Percentiles rank a stretch among this genome's conserved stretches.
These are phyloP conservation scores for Camellia japonica DNA, from an alignment of 148 eudicot genomes.

Conservation along the genomic window DNA sequence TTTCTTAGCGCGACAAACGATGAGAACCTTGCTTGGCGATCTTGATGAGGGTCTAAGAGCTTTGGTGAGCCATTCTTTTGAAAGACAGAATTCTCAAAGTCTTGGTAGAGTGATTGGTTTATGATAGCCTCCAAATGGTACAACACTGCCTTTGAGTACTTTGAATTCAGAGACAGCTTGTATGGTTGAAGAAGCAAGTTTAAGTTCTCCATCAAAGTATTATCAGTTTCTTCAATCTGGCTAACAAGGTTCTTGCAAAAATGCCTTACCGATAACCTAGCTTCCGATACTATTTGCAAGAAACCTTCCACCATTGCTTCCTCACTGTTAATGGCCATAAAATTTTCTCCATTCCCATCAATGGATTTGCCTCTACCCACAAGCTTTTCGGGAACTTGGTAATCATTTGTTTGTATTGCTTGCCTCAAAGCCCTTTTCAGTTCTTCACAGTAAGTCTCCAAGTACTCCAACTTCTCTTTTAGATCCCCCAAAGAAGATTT, in stretches of 20 bases:
- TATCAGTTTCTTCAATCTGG: constrained; percentile 64
- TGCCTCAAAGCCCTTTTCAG: constrained; percentile 63
- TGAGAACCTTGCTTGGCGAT: constrained; percentile 59
- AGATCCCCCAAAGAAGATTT: constrained; percentile 70
- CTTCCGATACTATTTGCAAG: constrained; percentile 82
- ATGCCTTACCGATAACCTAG: constrained; percentile 76
- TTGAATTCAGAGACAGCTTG: constrained; percentile 65
- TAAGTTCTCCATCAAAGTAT: constrained; percentile 46
- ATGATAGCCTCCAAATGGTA: constrained; percentile 81
- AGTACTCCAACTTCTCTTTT: constrained; percentile 55
- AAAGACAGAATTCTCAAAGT: constrained; percentile 81
- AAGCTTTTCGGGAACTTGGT: constrained; percentile 18
- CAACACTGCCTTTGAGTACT: constrained; percentile 56
- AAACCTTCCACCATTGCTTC: constrained; percentile 92
- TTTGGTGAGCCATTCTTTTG: constrained; percentile 72
- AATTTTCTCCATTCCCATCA: constrained; percentile 28
- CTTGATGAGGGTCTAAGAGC: constrained; percentile 63
- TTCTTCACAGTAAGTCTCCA: constrained; percentile 77
- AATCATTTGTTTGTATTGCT: constrained; percentile 37
- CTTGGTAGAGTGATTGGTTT: constrained; percentile 71
- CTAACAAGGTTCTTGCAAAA: constrained; percentile 67
- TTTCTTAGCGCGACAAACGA: constrained; percentile 68
- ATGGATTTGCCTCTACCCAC: constrained; percentile 24
- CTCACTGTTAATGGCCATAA: constrained; percentile 57
- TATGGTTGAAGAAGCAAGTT: constrained; percentile 66